phyloP scores from a whole-genome alignment of 2,329 filamentous ascomycete species.

The Teratosphaeria viscida region DNA sequence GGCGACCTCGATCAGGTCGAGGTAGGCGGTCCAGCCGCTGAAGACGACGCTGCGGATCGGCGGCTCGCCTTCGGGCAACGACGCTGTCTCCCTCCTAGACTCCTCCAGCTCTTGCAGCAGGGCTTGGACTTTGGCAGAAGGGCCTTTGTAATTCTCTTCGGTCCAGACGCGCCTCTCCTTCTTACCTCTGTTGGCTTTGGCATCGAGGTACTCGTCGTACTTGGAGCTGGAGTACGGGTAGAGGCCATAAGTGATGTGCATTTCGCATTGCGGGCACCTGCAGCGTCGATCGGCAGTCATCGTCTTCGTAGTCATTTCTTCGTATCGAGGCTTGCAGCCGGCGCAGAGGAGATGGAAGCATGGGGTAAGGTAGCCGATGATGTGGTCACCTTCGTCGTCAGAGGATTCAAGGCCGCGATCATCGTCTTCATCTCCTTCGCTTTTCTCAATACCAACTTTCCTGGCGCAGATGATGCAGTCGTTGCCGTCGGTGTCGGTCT shows the following conservation, averaged over 20 bases:
- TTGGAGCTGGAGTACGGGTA: slow-evolving; percentile 57
- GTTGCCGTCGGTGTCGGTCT: slow-evolving; percentile 72
- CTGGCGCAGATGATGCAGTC: slow-evolving; percentile 60
- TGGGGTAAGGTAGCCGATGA: slow-evolving; percentile 69
- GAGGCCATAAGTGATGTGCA: slow-evolving; percentile 52
- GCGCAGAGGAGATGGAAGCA: slow-evolving; percentile 82
- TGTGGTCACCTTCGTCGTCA: slow-evolving; percentile 43
- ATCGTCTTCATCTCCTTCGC: slow-evolving; percentile 44
- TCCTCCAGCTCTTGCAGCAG: slow-evolving; percentile 63
- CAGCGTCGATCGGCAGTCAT: slow-evolving; percentile 37
- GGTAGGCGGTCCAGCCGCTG: slow-evolving; percentile 88
- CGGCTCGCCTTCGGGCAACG: slow-evolving; percentile 48
- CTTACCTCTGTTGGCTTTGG: slow-evolving; percentile 48
- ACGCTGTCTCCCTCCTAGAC: slow-evolving; percentile 52
- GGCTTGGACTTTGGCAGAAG: slow-evolving; percentile 83
- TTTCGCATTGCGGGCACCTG: slow-evolving; percentile 59
- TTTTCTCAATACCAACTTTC: slow-evolving; percentile 49
- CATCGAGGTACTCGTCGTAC: slow-evolving; percentile 35
- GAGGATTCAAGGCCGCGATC: slow-evolving; percentile 44
- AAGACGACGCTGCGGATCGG: slow-evolving; percentile 82
- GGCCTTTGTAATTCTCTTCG: slow-evolving; percentile 63
- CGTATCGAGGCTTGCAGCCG: slow-evolving; percentile 55
- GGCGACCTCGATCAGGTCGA: slow-evolving; percentile 83
- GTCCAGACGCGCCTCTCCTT: slow-evolving; percentile 39
- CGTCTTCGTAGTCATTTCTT: slow-evolving; percentile 26